phyloP scores from a whole-genome alignment of 805 yeast genomes.

The Candida khao-thaluensis region DNA sequence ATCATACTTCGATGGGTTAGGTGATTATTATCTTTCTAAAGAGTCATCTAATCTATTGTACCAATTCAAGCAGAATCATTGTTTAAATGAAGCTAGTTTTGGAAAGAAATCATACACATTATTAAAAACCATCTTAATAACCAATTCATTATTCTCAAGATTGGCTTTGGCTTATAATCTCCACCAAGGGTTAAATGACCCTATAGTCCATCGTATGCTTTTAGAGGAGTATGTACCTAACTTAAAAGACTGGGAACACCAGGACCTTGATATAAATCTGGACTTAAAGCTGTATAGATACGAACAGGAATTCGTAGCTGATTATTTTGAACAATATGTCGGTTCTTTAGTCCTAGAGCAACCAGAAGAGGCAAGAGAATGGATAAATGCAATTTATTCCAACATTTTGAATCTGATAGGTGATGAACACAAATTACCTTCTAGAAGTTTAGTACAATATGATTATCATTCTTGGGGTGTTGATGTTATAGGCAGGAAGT shows the following conservation, averaged over 20 bases:
- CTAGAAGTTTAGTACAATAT: slow-evolving; percentile 13
- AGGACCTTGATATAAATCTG: slow-evolving; percentile 12
- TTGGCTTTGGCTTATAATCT: slow-evolving; percentile 36
- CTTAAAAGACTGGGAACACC: slow-evolving; percentile 17
- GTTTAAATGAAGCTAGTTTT: slow-evolving; percentile 17
- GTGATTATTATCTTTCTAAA: slow-evolving; percentile 39
- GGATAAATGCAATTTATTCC: slow-evolving; percentile 32
- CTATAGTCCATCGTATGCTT: slow-evolving; percentile 21
- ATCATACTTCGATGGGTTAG: slow-evolving; percentile 41
- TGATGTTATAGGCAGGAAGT: slow-evolving; percentile 33
- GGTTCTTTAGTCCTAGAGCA: slow-evolving; percentile 41
- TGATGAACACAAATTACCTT: slow-evolving; percentile 16
- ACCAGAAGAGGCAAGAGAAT: slow-evolving; percentile 35
- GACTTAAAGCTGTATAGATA: slow-evolving; percentile 19
- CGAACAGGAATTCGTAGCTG: slow-evolving; percentile 43
- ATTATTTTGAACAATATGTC: slow-evolving; percentile 42
- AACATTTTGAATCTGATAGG: slow-evolving; percentile 29
- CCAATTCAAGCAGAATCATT: slow-evolving; percentile 22
- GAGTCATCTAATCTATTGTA: slow-evolving; percentile 36
- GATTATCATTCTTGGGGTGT: slow-evolving; percentile 23
- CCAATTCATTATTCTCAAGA: slow-evolving; percentile 38
- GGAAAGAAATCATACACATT: slow-evolving; percentile 27
- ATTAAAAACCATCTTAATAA: slow-evolving; percentile 33
- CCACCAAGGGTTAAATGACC: slow-evolving; percentile 34
- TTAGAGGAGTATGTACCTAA: slow-evolving; percentile 29